Percentiles rank a stretch among this genome's conserved stretches.
Conservation (phyloP, 2,329 filamentous ascomycete species). For the Fusarium acutatum region DNA sequence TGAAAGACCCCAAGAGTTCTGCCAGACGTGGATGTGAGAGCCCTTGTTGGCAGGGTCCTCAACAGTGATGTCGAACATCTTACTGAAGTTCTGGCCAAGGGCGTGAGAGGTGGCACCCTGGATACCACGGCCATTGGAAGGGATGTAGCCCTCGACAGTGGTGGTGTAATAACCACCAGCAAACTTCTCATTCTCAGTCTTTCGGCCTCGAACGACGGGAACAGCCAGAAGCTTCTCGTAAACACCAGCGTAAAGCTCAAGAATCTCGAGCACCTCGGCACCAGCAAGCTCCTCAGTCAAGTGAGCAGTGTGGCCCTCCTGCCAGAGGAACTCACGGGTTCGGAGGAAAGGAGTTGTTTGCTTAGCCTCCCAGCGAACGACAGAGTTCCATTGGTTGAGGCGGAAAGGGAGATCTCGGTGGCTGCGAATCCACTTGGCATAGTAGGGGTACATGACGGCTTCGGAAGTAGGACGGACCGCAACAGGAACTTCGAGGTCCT, state of each 20-base stretch:
- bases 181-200: slow-evolving; percentile 99
- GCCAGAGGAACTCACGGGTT: slow-evolving; percentile 96
- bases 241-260: slow-evolving; percentile 90
- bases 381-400: slow-evolving; percentile 97
- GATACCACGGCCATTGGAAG: slow-evolving; percentile 93
- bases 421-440: slow-evolving; percentile 95
- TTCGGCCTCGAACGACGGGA: slow-evolving; percentile 89
- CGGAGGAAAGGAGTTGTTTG: slow-evolving; percentile 87
- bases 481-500: slow-evolving; percentile 84
- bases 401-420: slow-evolving; percentile 94
- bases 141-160: slow-evolving; percentile 96
- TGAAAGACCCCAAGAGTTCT: slow-evolving; percentile 98
- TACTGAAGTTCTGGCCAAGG: slow-evolving; percentile 97
- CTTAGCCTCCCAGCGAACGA: slow-evolving; percentile 96
- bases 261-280: slow-evolving; percentile 89
- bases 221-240: slow-evolving; percentile 95
- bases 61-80: slow-evolving; percentile 98
- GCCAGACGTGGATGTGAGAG: slow-evolving; percentile 88
- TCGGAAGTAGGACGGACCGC: slow-evolving; percentile 75
- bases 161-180: slow-evolving; percentile 96
- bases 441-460: slow-evolving; percentile 94
- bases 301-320: slow-evolving; percentile 93
- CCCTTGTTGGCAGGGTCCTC: slow-evolving; percentile 89
- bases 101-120: slow-evolving; percentile 96
- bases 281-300: slow-evolving; percentile 83